Conservation (phyloP, 345 rosid genomes). For the Mercurialis annua region DNA sequence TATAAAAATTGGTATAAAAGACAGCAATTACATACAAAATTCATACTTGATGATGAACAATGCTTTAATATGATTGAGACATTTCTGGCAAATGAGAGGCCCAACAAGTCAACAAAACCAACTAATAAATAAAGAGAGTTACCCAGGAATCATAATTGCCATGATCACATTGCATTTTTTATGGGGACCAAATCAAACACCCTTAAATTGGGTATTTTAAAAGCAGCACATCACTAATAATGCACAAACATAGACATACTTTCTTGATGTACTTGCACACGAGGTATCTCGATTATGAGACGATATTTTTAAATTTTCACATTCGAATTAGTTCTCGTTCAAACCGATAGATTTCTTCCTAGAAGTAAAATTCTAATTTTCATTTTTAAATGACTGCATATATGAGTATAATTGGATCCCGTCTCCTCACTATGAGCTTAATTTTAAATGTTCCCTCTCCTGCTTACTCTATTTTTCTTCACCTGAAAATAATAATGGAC, state of each 20-base stretch:
- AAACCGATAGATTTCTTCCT: too few species aligned
- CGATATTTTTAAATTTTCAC: too few species aligned
- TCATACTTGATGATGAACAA: not conserved
- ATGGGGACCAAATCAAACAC: slow-evolving; percentile 1
- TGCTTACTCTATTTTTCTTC: not conserved
- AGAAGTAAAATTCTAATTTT: too few species aligned
- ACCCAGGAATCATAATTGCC: not conserved
- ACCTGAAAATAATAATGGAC: not conserved
- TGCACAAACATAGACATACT: not conserved
- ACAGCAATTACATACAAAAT: not conserved
- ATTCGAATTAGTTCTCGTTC: too few species aligned
- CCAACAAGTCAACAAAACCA: slow-evolving; percentile 10
- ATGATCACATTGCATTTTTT: not conserved
- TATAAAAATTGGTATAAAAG: not conserved
- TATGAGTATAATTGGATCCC: too few species aligned
- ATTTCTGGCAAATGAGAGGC: not conserved
- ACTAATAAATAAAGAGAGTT: slow-evolving; percentile 13
- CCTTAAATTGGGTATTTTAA: not conserved
- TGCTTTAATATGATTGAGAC: slow-evolving; percentile 9
- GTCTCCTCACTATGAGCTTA: too few species aligned
- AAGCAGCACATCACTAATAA: not conserved
- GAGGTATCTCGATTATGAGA: too few species aligned
- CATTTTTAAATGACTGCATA: too few species aligned
- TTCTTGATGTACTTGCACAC: too few species aligned
- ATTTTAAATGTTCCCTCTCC: not conserved